Percentiles rank a stretch among this genome's conserved stretches.
Evolutionary conservation across 23 red algal genomes (phyloP).

Genomic region (Cyanidioschyzon merolae): DNA sequence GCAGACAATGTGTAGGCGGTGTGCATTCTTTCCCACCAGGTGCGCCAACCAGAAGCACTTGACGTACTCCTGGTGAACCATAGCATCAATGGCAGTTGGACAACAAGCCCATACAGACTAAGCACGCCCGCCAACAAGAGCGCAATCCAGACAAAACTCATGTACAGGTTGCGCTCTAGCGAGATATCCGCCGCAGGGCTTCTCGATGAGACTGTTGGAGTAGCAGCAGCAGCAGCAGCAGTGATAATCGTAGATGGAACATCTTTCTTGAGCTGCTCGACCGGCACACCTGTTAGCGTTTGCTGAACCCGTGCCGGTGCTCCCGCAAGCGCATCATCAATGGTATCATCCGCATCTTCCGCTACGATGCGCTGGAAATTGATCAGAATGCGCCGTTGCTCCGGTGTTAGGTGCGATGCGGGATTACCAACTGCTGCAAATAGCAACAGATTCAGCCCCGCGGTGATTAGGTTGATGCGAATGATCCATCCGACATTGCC

Average conservation of each 20-base stretch:
- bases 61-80: neutral
- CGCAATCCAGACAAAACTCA: neutral
- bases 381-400: neutral
- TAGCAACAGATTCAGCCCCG: neutral
- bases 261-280: no score
- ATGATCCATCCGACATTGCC: slow-evolving; percentile 2
- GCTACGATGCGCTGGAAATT: neutral
- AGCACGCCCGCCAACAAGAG: neutral
- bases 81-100: neutral
- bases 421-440: neutral
- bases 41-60: neutral
- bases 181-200: no score
- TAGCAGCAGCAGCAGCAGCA: no score
- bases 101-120: neutral
- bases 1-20: neutral
- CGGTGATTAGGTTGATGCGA: neutral
- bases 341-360: no score
- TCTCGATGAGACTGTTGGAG: no score
- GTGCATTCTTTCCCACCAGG: neutral
- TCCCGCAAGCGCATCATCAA: no score
- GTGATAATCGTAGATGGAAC: no score
- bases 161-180: neutral
- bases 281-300: no score
- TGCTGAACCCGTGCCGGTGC: no score
- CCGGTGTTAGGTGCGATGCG: neutral